phyloP scores from a whole-genome alignment of 1,139 yeast species.

The Nadsonia starkeyi-henricii region DNA sequence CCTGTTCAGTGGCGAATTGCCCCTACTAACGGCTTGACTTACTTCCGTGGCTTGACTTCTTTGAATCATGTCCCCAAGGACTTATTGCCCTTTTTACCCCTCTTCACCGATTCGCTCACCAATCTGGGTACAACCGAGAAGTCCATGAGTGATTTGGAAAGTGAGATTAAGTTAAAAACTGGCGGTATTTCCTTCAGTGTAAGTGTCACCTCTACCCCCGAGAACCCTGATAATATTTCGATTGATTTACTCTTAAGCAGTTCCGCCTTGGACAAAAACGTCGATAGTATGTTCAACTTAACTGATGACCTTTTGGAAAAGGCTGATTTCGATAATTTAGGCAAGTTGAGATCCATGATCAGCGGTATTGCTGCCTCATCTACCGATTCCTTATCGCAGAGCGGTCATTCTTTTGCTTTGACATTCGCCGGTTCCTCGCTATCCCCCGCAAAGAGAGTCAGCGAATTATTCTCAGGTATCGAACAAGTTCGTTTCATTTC shows the following conservation, averaged over 20 bases:
- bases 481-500: slow-evolving; percentile 61
- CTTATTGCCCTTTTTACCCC: slow-evolving; percentile 54
- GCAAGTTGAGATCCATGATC: slow-evolving; percentile 60
- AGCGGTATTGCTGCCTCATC: slow-evolving; percentile 68
- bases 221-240: slow-evolving; percentile 25
- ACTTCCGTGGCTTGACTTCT: slow-evolving; percentile 29
- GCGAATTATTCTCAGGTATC: slow-evolving; percentile 57
- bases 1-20: slow-evolving; percentile 25
- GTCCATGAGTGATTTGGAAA: slow-evolving; percentile 70
- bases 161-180: slow-evolving; percentile 64
- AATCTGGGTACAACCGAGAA: slow-evolving; percentile 66
- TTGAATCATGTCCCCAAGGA: slow-evolving; percentile 42
- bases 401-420: slow-evolving; percentile 79
- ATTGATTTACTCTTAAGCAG: slow-evolving; percentile 12
- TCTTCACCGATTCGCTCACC: slow-evolving; percentile 68
- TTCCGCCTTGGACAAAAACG: slow-evolving; percentile 51
- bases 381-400: slow-evolving; percentile 63
- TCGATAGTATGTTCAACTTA: slow-evolving; percentile 43
- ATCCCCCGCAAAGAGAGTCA: slow-evolving; percentile 44
- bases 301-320: slow-evolving; percentile 55
- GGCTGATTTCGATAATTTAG: slow-evolving; percentile 56
- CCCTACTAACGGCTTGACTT: slow-evolving; percentile 42
- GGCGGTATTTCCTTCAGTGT: slow-evolving; percentile 67
- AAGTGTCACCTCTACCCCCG: slow-evolving; percentile 43
- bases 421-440: slow-evolving; percentile 52